Percentiles rank a stretch among this genome's conserved stretches.
phyloP scores from a whole-genome alignment of 768 basidiomycete genomes.

The Agrocybe chaxingu region DNA sequence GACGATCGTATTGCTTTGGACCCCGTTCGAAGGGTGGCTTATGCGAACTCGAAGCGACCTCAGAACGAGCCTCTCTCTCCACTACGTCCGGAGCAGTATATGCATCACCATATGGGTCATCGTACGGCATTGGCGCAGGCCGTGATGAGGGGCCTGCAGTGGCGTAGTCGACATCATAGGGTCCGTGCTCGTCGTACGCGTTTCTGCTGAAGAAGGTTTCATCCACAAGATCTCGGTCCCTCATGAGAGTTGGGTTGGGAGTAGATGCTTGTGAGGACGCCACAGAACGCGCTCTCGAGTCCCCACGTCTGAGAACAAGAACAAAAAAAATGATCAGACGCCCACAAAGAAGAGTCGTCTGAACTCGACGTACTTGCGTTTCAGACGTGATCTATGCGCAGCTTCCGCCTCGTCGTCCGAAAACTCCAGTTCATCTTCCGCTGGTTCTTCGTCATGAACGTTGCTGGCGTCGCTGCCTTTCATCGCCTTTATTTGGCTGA shows the following conservation, averaged over 20 bases:
- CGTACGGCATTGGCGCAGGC: slow-evolving; percentile 70
- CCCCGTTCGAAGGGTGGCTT: background rate
- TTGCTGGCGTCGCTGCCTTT: slow-evolving; percentile 96
- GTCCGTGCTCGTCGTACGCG: slow-evolving; percentile 64
- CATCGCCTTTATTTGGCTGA: slow-evolving; percentile 60
- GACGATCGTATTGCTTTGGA: background rate
- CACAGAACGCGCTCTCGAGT: slow-evolving; percentile 46
- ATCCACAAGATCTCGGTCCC: slow-evolving; percentile 52
- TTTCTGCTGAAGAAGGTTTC: slow-evolving; percentile 44
- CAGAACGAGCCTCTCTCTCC: slow-evolving; percentile 9
- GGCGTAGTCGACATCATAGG: slow-evolving; percentile 64
- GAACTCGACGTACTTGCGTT: slow-evolving; percentile 47
- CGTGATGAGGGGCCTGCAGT: slow-evolving; percentile 41
- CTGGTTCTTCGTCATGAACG: slow-evolving; percentile 91
- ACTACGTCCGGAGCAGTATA: slow-evolving; percentile 23
- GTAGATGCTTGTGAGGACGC: slow-evolving; percentile 55
- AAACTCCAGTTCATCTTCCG: slow-evolving; percentile 87
- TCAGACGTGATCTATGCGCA: slow-evolving; percentile 59
- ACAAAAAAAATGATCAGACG: background rate
- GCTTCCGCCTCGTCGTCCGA: slow-evolving; percentile 93
- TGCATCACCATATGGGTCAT: slow-evolving; percentile 70
- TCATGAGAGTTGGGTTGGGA: slow-evolving; percentile 49
- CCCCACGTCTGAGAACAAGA: slow-evolving; percentile 41
- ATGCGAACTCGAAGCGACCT: background rate
- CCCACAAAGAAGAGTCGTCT: background rate